A percentile compares a stretch with the other conserved stretches of the same genome.
Conservation (phyloP, 73 alveolate genomes). For the Symbiodinium pilosum region DNA sequence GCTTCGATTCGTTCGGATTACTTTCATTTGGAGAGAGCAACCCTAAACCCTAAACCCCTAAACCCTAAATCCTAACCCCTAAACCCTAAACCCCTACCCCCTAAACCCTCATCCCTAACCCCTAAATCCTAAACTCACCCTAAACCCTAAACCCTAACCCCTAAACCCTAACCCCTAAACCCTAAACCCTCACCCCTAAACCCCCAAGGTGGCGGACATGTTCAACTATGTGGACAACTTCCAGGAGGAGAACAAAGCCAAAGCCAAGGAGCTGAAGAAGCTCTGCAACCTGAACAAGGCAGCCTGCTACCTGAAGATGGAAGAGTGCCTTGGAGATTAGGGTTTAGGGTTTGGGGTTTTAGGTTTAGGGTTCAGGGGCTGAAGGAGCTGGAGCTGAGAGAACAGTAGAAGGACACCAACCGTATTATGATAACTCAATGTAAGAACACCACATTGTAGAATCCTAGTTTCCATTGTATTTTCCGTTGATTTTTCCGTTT, state of each 20-base stretch:
- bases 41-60: background rate
- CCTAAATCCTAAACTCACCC: background rate
- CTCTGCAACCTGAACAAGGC: slow-evolving; percentile 32
- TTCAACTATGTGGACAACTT: slow-evolving; percentile 36
- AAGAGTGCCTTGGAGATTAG: too few relatives aligned
- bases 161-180: background rate
- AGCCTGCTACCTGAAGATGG: too few relatives aligned
- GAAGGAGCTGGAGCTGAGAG: too few relatives aligned
- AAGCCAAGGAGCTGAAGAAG: slow-evolving; percentile 8
- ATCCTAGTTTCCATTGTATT: too few relatives aligned
- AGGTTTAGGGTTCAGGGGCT: too few relatives aligned
- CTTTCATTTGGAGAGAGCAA: too few relatives aligned
- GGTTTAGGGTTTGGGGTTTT: too few relatives aligned
- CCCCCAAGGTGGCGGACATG: slow-evolving; percentile 12
- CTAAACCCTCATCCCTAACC: background rate
- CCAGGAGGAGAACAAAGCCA: background rate
- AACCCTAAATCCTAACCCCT: background rate
- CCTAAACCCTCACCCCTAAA: background rate
- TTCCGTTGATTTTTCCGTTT: too few relatives aligned
- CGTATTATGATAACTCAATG: too few relatives aligned
- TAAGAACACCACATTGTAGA: too few relatives aligned
- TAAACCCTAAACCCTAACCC: background rate
- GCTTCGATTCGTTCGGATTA: too few relatives aligned
- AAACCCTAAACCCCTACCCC: background rate
- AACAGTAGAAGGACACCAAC: too few relatives aligned